Evolutionary conservation across 352 stramenopile species (phyloP).

Genomic region (Globisporangium radiosum): DNA sequence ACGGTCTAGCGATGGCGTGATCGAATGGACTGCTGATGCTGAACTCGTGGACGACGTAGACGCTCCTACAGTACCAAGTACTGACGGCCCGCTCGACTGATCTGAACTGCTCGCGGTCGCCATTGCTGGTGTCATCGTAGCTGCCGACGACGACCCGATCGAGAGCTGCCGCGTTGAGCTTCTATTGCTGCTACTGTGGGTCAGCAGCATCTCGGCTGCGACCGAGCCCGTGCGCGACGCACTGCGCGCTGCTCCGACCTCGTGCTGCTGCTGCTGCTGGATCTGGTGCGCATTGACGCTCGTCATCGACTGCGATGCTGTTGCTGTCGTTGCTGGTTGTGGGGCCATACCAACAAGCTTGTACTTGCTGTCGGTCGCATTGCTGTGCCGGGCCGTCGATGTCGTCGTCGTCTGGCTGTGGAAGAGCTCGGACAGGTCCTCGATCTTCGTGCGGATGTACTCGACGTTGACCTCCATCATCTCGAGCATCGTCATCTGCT

Average conservation of each 20-base stretch:
- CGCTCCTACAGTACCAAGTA: too few relatives aligned
- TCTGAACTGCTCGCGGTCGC: neutral
- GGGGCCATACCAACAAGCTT: conserved; percentile 5
- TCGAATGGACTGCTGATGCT: neutral
- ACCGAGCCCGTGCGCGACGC: neutral
- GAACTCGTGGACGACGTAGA: neutral
- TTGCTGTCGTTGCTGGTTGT: neutral
- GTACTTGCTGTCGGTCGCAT: conserved; percentile 10
- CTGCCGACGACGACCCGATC: neutral
- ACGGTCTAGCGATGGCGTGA: neutral
- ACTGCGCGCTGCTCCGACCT: neutral
- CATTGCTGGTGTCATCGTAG: conserved; percentile 4
- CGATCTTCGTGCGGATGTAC: conserved; percentile 76
- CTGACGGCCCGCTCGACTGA: neutral
- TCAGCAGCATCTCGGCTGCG: neutral
- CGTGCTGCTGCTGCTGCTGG: conserved; percentile 10
- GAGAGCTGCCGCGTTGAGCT: neutral
- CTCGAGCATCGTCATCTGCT: conserved; percentile 81
- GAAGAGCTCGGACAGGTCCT: conserved; percentile 52
- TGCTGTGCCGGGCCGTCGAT: neutral
- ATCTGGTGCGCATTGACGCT: conserved; percentile 3
- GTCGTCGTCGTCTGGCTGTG: conserved; percentile 18
- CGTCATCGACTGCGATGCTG: neutral
- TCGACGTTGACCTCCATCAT: conserved; percentile 84
- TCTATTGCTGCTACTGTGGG: conserved; percentile 3